Evolutionary conservation across 257 asterid species (phyloP), one percentile per base, ranked within the genome.

Genomic region (Solanum chiquidenum): DNA sequence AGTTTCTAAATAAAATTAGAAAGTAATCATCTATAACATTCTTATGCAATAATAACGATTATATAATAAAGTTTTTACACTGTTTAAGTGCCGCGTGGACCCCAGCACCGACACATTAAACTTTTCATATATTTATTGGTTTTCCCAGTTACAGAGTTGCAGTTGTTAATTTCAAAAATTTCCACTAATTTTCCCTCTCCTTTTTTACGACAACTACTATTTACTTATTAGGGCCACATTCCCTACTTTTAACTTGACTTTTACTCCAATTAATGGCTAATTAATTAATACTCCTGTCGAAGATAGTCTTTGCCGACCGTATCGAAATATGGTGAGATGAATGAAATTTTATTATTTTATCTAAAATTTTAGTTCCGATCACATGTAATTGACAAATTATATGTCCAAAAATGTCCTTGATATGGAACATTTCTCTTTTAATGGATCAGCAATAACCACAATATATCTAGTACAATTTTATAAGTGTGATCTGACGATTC

Each of bases 41-140:
- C 34, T 68, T 29, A 18, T 71, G 38, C 23, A 31, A 29, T 31
- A 71, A 14, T 71, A 71, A 71, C 31, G 40, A 14, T 33, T 33
- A 71, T 71, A 71, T 33, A 71, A 4, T 72, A 72, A 72, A 4
- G 3, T 31, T 7, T 69, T 14, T 31, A 2, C 5, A 49, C 85
- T 40, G 46, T 13, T 35, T 55, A 25, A 10, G 46, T 42, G 34
- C 86, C 86, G 88, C 11, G 88, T 88, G 89, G 90, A 37, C 91
- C 91, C 91, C 88, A 1, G 27, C 88, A 90, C 93, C 93, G 92
- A 91, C 93, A 86, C 80, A 49, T 29, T 37, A 29, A 69, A 69
- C 0, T 29, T 69, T 29, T 80, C 68, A 80, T 80, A 29, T 80
- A 74, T 80, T 80, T 29, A n/a, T 49, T 80, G 42, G 42, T 29